A percentile compares a stretch with the other conserved stretches of the same genome.
Evolutionary conservation across 2,329 filamentous ascomycete genomes (phyloP).

Genomic region (Chrysosporium queenslandicum): DNA sequence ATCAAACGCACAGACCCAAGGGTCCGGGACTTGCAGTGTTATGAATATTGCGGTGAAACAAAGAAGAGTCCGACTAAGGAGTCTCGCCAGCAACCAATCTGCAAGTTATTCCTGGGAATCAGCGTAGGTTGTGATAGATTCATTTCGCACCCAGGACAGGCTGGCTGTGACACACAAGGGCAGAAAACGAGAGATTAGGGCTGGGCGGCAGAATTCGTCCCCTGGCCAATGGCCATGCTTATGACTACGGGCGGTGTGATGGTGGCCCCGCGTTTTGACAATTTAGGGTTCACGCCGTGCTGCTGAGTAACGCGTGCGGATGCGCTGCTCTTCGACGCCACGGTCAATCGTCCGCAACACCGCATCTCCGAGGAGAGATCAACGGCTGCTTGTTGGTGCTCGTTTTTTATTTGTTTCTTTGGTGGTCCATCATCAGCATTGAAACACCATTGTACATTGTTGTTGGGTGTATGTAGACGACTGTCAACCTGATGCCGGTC

Average conservation of each 20-base stretch:
- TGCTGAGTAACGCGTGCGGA: background rate
- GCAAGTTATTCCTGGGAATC: background rate
- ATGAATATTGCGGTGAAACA: background rate
- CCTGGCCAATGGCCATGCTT: background rate
- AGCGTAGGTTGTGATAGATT: background rate
- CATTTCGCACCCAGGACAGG: background rate
- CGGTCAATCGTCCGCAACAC: background rate
- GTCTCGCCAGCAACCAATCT: background rate
- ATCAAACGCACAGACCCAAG: background rate
- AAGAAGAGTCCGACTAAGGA: background rate
- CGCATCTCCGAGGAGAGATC: background rate
- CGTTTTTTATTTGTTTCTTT: no score
- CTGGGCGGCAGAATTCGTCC: conserved; percentile 1
- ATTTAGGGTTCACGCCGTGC: conserved; percentile 1
- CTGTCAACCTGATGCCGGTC: no score
- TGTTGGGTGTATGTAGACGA: no score
- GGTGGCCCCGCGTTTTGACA: background rate
- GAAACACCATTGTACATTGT: no score
- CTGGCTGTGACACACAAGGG: background rate
- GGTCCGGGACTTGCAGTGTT: background rate
- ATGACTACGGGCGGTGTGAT: background rate
- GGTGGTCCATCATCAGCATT: no score
- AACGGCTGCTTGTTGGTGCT: background rate
- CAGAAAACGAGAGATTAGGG: background rate
- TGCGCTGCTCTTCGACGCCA: background rate